These are phyloP conservation scores for Croton laevigatus DNA, from an alignment of 441 rosid genomes.

Conservation along the genomic window DNA sequence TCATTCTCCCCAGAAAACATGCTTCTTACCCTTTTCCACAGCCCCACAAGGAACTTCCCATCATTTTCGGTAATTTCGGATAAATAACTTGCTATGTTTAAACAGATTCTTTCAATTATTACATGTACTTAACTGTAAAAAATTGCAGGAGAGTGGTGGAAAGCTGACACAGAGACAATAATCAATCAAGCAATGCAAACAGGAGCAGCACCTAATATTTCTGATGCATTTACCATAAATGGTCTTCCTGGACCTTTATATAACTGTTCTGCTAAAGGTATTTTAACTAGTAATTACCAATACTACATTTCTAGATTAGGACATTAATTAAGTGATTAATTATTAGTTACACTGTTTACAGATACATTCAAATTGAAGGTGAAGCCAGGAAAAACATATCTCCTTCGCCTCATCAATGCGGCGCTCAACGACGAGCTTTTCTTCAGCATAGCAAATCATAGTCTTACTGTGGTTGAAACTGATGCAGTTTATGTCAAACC, in stretches of 20 bases:
- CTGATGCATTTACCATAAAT: slow-evolving; percentile 71
- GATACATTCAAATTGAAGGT: slow-evolving; percentile 49
- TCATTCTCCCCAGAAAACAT: slow-evolving; percentile 50
- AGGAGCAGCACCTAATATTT: slow-evolving; percentile 62
- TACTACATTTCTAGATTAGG: not conserved
- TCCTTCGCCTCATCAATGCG: slow-evolving; percentile 48
- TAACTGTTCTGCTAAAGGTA: slow-evolving; percentile 63
- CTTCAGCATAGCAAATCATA: slow-evolving; percentile 70
- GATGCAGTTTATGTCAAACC: slow-evolving; percentile 76
- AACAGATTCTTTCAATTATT: not conserved
- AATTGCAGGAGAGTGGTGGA: slow-evolving; percentile 72
- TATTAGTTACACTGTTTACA: slow-evolving; percentile 9
- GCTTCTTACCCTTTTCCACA: slow-evolving; percentile 53
- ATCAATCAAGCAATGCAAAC: slow-evolving; percentile 55
- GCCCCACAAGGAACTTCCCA: slow-evolving; percentile 57
- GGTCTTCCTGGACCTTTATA: slow-evolving; percentile 73
- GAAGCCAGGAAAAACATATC: slow-evolving; percentile 48
- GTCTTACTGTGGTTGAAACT: slow-evolving; percentile 60
- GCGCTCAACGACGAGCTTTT: slow-evolving; percentile 70
- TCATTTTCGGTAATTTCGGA: slow-evolving; percentile 44
- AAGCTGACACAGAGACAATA: slow-evolving; percentile 58
- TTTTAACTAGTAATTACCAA: not conserved
- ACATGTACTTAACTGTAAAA: not conserved
- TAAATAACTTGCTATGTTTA: not conserved
- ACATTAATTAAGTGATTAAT: not conserved